Evolutionary conservation across 305 asterid genomes (phyloP).

Genomic region (Fraxinus baroniana): DNA sequence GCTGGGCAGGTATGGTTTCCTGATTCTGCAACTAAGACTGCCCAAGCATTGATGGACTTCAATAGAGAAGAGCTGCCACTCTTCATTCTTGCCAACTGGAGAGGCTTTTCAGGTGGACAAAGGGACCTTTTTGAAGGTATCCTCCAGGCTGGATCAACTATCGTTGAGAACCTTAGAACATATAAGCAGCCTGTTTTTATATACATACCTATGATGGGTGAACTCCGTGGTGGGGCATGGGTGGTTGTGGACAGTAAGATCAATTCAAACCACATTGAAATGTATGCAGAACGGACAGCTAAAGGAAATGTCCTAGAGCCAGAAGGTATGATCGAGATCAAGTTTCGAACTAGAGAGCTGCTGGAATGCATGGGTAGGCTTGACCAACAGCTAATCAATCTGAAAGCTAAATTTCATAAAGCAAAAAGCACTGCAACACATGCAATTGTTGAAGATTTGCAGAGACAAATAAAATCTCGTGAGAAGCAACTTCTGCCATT

Average conservation of each 20-base stretch:
- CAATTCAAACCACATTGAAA: conserved; percentile 87
- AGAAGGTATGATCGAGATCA: conserved; percentile 90
- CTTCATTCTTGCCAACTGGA: conserved; percentile 95
- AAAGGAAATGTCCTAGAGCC: conserved; percentile 98
- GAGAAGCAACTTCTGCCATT: conserved; percentile 85
- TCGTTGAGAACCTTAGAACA: conserved; percentile 89
- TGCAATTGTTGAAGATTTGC: conserved; percentile 37
- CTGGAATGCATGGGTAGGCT: conserved; percentile 93
- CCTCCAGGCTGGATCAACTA: conserved; percentile 92
- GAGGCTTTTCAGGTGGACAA: conserved; percentile 98
- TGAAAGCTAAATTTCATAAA: conserved; percentile 56
- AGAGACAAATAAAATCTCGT: conserved; percentile 62
- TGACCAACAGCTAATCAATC: conserved; percentile 60
- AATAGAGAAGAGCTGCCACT: conserved; percentile 86
- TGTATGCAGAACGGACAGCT: conserved; percentile 93
- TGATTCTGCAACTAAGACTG: conserved; percentile 88
- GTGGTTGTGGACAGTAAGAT: conserved; percentile 93
- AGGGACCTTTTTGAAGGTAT: conserved; percentile 98
- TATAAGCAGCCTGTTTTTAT: conserved; percentile 85
- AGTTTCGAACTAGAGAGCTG: conserved; percentile 73
- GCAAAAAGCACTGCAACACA: conserved; percentile 32
- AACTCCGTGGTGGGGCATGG: conserved; percentile 99
- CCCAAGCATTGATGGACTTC: conserved; percentile 95
- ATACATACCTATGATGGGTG: conserved; percentile 92
- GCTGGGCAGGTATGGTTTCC: conserved; percentile 99